Base-by-base conservation (phyloP, 2,329 filamentous ascomycete genomes). In the Passalora sequoiae region DNA sequence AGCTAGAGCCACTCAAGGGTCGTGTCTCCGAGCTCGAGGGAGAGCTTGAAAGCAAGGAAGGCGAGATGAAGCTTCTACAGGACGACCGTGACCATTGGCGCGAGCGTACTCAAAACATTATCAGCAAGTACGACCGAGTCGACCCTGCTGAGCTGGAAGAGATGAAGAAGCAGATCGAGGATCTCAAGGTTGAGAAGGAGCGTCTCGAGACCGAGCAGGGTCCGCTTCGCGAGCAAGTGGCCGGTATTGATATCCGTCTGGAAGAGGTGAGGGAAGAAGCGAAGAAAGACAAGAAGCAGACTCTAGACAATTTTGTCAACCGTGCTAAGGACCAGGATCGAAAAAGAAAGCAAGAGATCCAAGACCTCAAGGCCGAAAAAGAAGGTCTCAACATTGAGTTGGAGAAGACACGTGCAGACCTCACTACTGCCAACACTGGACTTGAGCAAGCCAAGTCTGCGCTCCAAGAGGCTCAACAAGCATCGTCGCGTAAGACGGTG, bases 61-160 rank as follows among this genome's bases (percentile, higher is more conserved):
- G 88, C 9, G 91, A 97, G 62, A 79, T 96, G 60, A 87, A 86
- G 59, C 77, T 96, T 51, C 75, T 97, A 7, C 85, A 94, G 54
- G 85, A 92, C 58, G 91, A 97, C 61, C 83, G 92, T 12, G 91
- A 97, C 62, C 80, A 87, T 45, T 96, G 91, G 86, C 89, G 95
- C 67, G 91, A 96, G 72, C 84, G 92, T 17, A 94, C 89, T 1
- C 89, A 97, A 62, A 87, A 94, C 56, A 96, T 98, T 49, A 78
- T 98, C 38, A 89, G 88, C 54, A 96, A 95, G 63, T 96, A 97
- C 61, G 89, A 95, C 55, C 86, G 91, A 43, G 87, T 94, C 40
- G 92, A 98, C 61, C 91, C 92, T 31, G 87, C 86, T 3, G 91
- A 97, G 60, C 78, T 96, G 62, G 91, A 97, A 57, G 82, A 84